Evolutionary conservation across 179 eudicot species (phyloP), one percentile per base, ranked within the genome.

Genomic region (Beta corolliflora): DNA sequence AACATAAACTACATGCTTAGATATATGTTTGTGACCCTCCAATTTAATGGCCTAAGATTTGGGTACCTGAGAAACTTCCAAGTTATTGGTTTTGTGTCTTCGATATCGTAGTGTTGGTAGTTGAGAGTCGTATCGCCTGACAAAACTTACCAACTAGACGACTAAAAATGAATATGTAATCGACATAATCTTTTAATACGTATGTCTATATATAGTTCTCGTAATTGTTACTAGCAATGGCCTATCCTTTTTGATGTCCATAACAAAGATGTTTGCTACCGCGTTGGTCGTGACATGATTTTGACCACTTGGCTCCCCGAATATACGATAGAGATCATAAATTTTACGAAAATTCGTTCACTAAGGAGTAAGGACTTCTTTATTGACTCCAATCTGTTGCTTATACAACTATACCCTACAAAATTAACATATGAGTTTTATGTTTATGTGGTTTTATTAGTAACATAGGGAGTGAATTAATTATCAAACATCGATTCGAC

Each of bases 91-190:
- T 64, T 54, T 12, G 69, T 64, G 41, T 64, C 6, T 59, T 19
- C 2, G 0, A 2, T 46, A 46, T 2, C 0, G 52, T 9, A 18
- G 21, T 64, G 41, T 64, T 52, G 76, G 76, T 25, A 72, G 76
- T 72, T 72, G 76, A 72, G 76, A 53, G 76, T 72, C 76, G 53
- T 52, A 52, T 72, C 76, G 53, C 11, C 50, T 36, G 76, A 52
- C 75, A 46, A 45, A 71, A 48, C 19, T 36, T n/a, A 71, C 36
- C 75, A 48, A 48, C 41, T 71, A 71, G 75, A 71, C 75, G 48
- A 16, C 74, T 71, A 48, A 1, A 71, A 48, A 4, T 71, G 58
- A n/a, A 48, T 50, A 25, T 25, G 29, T 25, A 15, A 71, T 71
- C 18, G 58, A 50, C 76, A 72, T 19, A 71, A 71, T 48, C 18